Base-by-base conservation (phyloP, 2,329 filamentous ascomycete genomes). In the Beauveria pseudobassiana region DNA sequence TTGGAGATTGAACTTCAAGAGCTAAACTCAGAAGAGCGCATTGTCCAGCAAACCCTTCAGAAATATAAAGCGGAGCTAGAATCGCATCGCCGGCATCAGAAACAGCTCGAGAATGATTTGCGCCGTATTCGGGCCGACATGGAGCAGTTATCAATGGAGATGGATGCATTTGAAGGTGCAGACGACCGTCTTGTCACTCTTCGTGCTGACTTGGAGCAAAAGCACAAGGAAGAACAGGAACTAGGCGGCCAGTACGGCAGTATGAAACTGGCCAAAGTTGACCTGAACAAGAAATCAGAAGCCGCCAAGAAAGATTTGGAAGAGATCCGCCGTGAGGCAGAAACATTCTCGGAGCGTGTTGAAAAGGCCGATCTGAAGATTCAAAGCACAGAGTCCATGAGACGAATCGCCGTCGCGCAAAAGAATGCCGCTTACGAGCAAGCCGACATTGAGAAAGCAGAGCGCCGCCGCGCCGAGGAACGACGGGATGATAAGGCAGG, bases 121-220 rank as follows among this genome's bases (percentile, higher is more conserved):
- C 87, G 91, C 64, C 74, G 77, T 57, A 82, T 86, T 7, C 82
- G 88, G 57, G 85, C 87, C 57, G 76, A 79, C 7, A 79, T 89
- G 8, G 76, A 80, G 50, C 67, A 59, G 65, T 73, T 63, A 68
- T 82, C 52, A 68, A 83, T 85, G 59, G 83, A 85, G 50, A 79
- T 96, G 45, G 86, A 91, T 64, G 80, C 77, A 28, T 83, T 84
- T 52, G 82, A 89, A 63, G 87, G 88, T 3, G 84, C 86, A 60
- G 90, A 91, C 69, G 87, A 84, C 54, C 80, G 81, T 58, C 76
- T 93, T 1, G 81, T 86, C 51, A 76, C 76, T 14, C 76, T 91
- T 2, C 82, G 82, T 60, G 73, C 77, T 18, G 77, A 84, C 53
- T 79, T 96, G 1, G 72, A 77, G 55, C 81, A 85, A 4, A 74